Conservation (phyloP, 208 protist species). For the Angomonas ambiguus region DNA sequence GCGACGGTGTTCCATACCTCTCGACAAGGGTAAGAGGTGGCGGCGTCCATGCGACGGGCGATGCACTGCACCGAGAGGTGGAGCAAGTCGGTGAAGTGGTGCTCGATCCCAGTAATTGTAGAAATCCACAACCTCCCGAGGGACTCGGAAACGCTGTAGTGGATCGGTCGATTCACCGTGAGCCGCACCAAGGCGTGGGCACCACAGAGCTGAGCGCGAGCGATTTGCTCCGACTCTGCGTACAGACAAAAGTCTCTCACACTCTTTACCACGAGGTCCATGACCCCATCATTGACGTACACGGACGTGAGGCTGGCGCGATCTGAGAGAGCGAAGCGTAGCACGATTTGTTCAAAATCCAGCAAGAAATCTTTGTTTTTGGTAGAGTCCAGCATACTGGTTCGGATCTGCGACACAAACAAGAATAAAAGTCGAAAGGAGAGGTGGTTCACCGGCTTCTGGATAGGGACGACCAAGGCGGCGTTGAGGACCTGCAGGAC, state of each 20-base stretch:
- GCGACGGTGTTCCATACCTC: background rate
- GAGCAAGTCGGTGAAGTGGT: background rate
- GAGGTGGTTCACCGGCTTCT: slow-evolving; percentile 15
- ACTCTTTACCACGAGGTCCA: background rate
- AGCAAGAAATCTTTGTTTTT: background rate
- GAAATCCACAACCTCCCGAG: slow-evolving; percentile 4
- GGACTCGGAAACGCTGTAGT: background rate
- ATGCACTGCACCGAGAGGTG: background rate
- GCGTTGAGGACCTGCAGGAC: slow-evolving; percentile 16
- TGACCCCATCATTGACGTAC: background rate
- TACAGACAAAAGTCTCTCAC: background rate
- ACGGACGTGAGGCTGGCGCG: background rate
- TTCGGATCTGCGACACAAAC: slow-evolving; percentile 10
- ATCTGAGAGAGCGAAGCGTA: background rate
- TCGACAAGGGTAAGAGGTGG: background rate
- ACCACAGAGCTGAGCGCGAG: background rate
- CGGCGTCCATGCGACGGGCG: slow-evolving; percentile 6
- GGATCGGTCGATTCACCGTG: background rate
- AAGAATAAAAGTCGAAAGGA: slow-evolving; percentile 26
- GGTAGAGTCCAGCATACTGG: background rate
- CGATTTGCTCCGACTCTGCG: background rate
- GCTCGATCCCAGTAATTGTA: background rate
- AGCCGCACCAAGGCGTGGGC: background rate
- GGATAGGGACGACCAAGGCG: slow-evolving; percentile 20
- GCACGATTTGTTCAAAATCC: background rate